Base-by-base conservation (phyloP, 306 rosid genomes). In the Dalbergia cochinchinensis region DNA sequence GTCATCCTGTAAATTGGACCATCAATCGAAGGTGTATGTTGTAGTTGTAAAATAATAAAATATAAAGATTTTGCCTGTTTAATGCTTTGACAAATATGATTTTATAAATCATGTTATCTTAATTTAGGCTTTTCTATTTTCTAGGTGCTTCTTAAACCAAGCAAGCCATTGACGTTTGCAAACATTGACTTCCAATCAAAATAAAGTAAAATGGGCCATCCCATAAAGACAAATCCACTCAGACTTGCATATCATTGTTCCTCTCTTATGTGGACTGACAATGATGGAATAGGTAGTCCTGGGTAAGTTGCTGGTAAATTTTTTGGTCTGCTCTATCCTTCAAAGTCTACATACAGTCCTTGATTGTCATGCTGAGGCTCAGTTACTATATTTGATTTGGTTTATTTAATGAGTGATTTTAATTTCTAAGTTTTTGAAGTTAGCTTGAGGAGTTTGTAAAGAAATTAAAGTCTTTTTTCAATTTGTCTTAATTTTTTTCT, bases 111-210 rank as follows among this genome's bases (percentile, higher is more conserved):
- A 59, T 77, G 78, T 11, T 57, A 34, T 82, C 63, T 26, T 72
- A 55, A 55, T 74, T 73, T 69, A 7, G 26, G 35, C 63, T 55
- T 75, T 42, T 82, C 62, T 59, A 48, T 45, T 73, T 57, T 88
- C 80, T 87, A 94, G 98, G 97, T 94, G 77, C 60, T 33, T 82
- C 78, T 92, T 88, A 94, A 91, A 89, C 98, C 98, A 12, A 97
- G 98, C 78, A 94, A 92, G 82, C 98, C 98, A 31, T 59, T 92
- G 78, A 90, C 92, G 60, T 94, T 94, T 83, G 97, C 91, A 3
- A 94, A 91, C 85, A 86, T 92, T 77, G 82, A 73, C 76, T 66
- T 71, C 5, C 82, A 85, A 78, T 65, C 84, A 65, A 63, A 82
- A 39, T 92, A 85, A 69, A 78, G 77, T 50, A 91, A 90, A 80